These are phyloP conservation scores for Neurospora sp. DNA, from an alignment of 2,329 filamentous ascomycete species.

Conservation along the genomic window DNA sequence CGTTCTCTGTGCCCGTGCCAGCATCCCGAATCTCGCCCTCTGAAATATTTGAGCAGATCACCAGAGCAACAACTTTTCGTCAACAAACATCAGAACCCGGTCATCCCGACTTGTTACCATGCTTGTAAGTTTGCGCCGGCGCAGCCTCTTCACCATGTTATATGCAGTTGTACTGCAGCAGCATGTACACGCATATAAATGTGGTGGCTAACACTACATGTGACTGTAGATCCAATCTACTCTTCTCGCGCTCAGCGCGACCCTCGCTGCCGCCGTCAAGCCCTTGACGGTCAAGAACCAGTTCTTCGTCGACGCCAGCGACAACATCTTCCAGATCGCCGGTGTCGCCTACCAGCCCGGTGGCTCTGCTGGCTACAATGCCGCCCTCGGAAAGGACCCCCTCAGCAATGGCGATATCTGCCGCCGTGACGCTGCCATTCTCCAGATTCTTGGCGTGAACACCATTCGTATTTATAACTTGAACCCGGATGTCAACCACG, in stretches of 20 bases:
- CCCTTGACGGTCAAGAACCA: conserved; percentile 46
- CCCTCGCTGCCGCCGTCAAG: conserved; percentile 44
- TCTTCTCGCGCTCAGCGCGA: conserved; percentile 43
- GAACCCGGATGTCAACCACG: conserved; percentile 55
- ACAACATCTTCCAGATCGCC: conserved; percentile 54
- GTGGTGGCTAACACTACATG: conserved; percentile 4
- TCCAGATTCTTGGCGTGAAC: conserved; percentile 56
- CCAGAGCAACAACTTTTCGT: neutral
- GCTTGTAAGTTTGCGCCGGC: conserved; percentile 7
- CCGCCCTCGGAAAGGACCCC: conserved; percentile 43
- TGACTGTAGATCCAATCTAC: conserved; percentile 28
- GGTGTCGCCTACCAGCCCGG: conserved; percentile 62
- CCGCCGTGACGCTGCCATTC: conserved; percentile 53
- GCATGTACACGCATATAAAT: conserved; percentile 5
- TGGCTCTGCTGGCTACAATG: conserved; percentile 52
- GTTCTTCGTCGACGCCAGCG: conserved; percentile 51
- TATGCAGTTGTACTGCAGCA: neutral
- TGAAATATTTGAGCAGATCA: neutral
- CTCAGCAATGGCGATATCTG: conserved; percentile 49
- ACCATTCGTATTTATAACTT: conserved; percentile 62
- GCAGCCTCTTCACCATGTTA: neutral
- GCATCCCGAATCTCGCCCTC: neutral
- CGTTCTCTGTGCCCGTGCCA: neutral
- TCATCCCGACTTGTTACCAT: conserved; percentile 2
- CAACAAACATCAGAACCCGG: neutral